Base-by-base conservation (phyloP, 352 stramenopile species). In the Pythium pyrilobum region DNA sequence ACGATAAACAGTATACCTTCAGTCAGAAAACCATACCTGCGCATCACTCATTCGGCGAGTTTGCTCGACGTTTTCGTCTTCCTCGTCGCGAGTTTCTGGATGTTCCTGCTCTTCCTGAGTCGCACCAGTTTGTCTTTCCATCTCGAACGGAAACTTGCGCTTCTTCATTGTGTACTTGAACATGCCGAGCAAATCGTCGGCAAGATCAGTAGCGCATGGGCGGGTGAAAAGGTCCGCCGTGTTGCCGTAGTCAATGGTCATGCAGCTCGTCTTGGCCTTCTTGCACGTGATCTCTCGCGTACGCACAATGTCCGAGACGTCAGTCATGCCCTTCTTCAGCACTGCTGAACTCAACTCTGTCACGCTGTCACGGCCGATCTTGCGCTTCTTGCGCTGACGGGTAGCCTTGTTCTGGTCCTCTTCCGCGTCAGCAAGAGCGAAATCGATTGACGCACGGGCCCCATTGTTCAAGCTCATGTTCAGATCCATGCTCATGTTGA, bases 91-190 rank as follows among this genome's bases (percentile, higher is more conserved):
- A 16, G 59, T 31, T 23, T 33, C n/a, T 18, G 31, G 29, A 20
- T 47, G 45, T 1, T 64, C 31, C 4, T 65, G 29, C 3, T 74
- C 62, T 29, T 71, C 7, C 16, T 67, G 21, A 9, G 25, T 37
- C 18, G 38, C 34, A 0, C 11, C 28, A n/a, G 9, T 27, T 10
- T 10, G 59, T 53, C 8, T 69, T 24, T 64, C 64, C 2, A 40
- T 56, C 23, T 69, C 56, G 49, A 90, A 91, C 27, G 77, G 81
- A 38, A 92, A 87, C 44, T 89, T 95, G 16, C 71, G 69, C 68
- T 92, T 92, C 65, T 83, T 90, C 86, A 94, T 94, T 1, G 80
- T 93, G 44, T 78, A 55, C 49, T 76, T 74, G 46, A 92, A 94
- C 83, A 96, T 91, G 15, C 29, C 38, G 1, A 94, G 57, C 15